These are phyloP conservation scores for Starmerella apis DNA, from an alignment of 805 yeast species.

Conservation along the genomic window DNA sequence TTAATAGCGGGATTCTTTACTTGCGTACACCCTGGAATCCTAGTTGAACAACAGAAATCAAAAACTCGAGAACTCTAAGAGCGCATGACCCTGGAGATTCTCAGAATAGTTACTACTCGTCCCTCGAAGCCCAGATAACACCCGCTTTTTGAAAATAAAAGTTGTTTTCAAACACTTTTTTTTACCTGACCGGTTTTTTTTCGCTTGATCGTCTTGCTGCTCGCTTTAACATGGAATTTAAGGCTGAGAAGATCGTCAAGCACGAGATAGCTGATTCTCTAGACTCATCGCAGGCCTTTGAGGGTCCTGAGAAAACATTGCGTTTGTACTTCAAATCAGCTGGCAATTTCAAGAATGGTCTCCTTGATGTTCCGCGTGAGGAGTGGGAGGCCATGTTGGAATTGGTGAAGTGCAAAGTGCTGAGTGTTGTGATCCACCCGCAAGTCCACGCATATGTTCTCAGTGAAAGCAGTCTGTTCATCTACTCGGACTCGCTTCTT, in stretches of 20 bases:
- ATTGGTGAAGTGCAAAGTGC: constrained; percentile 74
- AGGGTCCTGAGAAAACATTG: constrained; percentile 90
- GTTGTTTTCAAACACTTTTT: constrained; percentile 8
- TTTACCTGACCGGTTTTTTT: constrained; percentile 16
- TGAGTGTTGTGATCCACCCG: constrained; percentile 61
- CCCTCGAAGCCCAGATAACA: constrained; percentile 24
- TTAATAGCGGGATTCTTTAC: neutral
- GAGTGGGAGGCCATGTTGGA: constrained; percentile 68
- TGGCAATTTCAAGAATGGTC: constrained; percentile 32
- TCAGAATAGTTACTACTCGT: constrained; percentile 22
- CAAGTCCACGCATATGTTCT: constrained; percentile 70
- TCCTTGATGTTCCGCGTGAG: constrained; percentile 51
- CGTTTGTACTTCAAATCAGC: constrained; percentile 71
- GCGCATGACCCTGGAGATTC: constrained; percentile 21
- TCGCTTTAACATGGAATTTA: constrained; percentile 10
- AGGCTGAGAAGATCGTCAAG: constrained; percentile 44
- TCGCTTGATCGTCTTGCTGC: constrained; percentile 13
- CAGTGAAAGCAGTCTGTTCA: constrained; percentile 83
- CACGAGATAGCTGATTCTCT: constrained; percentile 66
- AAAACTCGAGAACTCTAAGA: neutral
- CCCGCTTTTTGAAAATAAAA: constrained; percentile 15
- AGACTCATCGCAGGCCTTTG: constrained; percentile 87
- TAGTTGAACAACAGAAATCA: neutral
- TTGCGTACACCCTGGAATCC: neutral
- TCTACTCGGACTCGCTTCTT: constrained; percentile 72